Evolutionary conservation across 2,329 filamentous ascomycete genomes (phyloP), one percentile per base, ranked within the genome.

Genomic region (Gyromitra esculenta): DNA sequence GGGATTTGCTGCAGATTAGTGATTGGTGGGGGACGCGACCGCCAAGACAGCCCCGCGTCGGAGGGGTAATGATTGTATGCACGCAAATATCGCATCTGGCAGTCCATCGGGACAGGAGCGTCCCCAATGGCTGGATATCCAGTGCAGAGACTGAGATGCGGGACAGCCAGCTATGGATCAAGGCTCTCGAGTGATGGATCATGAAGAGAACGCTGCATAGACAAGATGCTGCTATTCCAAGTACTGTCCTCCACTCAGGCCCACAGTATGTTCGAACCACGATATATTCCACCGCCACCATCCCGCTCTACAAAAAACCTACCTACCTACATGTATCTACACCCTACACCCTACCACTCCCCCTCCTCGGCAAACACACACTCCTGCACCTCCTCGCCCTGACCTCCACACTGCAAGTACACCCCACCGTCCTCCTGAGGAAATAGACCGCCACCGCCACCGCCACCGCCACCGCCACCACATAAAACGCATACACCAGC

Each of bases 31-130:
- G 54, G 54, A 69, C 66, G 54, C 54, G 54, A 69, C 66, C n/a
- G 66, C 66, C 66, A 69, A 69, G 66, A 69, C 66, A 60, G 50
- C 41, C 65, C 65, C 64, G 52, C 64, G 63, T 15, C 1, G 21
- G 21, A 5, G n/a, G 15, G 52, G 18, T 4, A 35, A 35, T 56
- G 52, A 56, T 56, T 13, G 15, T 8, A 3, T 21, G 18, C 7
- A 18, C 9, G 48, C 2, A 52, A 52, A 21, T n/a, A 52, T 6
- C 48, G 5, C 15, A 21, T 2, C 5, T 0, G 8, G n/a, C 8
- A 21, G 18, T 6, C 18, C 48, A 21, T 3, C 8, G 4, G 18
- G 13, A 5, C 18, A 18, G 48, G 13, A 25, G 18, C 5, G 18
- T 21, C 8, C 7, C 48, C 18, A 21, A 8, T n/a, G n/a, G 48